Base-by-base conservation (phyloP, 2,329 filamentous ascomycete genomes). In the Colletotrichum chrysophilum region DNA sequence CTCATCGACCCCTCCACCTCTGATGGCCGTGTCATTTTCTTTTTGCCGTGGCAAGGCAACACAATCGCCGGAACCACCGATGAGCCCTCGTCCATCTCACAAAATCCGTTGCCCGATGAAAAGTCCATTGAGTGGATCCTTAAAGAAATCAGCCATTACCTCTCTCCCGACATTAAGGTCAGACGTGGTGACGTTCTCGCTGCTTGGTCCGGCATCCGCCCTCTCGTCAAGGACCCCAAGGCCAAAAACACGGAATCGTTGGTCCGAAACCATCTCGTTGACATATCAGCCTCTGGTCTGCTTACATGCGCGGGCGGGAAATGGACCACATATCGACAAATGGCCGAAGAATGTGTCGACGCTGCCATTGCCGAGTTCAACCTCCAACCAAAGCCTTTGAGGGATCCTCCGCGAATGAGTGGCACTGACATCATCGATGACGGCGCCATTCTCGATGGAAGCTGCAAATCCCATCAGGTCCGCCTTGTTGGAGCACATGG, bases 281-380 rank as follows among this genome's bases (percentile, higher is more conserved):
- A 95, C 76, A 89, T 95, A 66, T 96, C 95, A n/a, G 85, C 90
- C 3, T 95, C 94, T 8, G 95, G 95, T 13, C 89, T 97, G 24
- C 86, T 98, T 78, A 98, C 95, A 38, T 96, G 95, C 81, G 95
- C 95, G 32, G 95, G 95, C 79, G 95, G 95, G 64, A 97, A 98
- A 86, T 97, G 95, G 95, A 97, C 95, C 4, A 97, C 95, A 2
- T 97, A 97, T 86, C 93, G 95, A 72, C 94, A 97, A 84, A 97
- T 98, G 95, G 94, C 95, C 26, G 95, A 98, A 85, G 95, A 97
- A 83, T 94, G 94, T 60, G 95, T 98, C 58, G 95, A 97, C 80
- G 93, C 94, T 80, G 94, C 95, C 12, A 90, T 97, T 83, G 88
- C 90, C 68, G 88, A 91, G 75, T 96, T 95, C 84, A 86, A 87